phyloP scores from a whole-genome alignment of 2,329 filamentous ascomycete genomes.

The Neonectria punicea region DNA sequence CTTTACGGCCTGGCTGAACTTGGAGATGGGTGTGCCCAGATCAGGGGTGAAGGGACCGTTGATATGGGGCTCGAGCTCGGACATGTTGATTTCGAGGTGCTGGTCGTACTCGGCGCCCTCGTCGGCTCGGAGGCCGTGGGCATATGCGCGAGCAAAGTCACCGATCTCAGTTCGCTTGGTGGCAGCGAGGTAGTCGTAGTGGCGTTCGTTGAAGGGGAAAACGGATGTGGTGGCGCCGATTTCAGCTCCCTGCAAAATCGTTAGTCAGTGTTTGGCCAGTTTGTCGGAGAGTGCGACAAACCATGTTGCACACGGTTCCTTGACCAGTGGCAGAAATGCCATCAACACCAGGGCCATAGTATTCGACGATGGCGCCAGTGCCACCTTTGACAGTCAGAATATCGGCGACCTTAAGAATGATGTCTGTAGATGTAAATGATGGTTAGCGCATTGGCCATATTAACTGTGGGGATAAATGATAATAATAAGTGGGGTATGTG shows the following conservation, averaged over 20 bases:
- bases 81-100: constrained; percentile 89
- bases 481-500: background rate
- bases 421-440: constrained; percentile 65
- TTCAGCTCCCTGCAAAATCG: constrained; percentile 65
- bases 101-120: constrained; percentile 92
- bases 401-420: constrained; percentile 97
- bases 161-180: constrained; percentile 93
- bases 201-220: constrained; percentile 95
- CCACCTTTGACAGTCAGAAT: constrained; percentile 98
- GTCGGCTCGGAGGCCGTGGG: constrained; percentile 86
- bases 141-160: constrained; percentile 87
- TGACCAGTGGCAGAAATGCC: constrained; percentile 85
- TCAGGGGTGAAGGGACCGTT: constrained; percentile 98
- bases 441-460: constrained; percentile 13
- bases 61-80: constrained; percentile 91
- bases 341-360: constrained; percentile 72
- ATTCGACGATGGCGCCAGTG: constrained; percentile 90
- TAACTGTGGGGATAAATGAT: background rate
- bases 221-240: constrained; percentile 90
- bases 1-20: constrained; percentile 86
- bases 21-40: constrained; percentile 89
- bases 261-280: too few relatives aligned
- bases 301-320: constrained; percentile 81
- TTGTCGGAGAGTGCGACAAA: too few relatives aligned
- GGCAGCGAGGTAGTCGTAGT: constrained; percentile 94